Base-by-base conservation (phyloP, 2,329 filamentous ascomycete species). In the Penicillium sp. region DNA sequence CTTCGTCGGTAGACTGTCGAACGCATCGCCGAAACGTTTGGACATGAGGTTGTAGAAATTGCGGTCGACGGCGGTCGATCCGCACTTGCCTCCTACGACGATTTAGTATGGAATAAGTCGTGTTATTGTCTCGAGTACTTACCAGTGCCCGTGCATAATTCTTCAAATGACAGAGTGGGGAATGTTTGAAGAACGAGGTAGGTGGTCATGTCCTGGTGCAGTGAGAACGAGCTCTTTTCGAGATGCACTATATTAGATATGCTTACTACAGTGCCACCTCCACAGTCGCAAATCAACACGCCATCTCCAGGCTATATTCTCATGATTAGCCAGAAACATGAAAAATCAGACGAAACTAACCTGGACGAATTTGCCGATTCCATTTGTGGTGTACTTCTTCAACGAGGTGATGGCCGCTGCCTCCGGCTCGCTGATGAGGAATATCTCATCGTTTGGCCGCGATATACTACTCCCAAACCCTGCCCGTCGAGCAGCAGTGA, bases 51-150 rank as follows among this genome's bases (percentile, higher is more conserved):
- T 47, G 45, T 71, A 64, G 49, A 74, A 68, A 16, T 65, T 61
- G 1, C 70, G 62, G 52, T 74, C 71, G 14, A 74, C 64, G 9
- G 60, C 61, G 3, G 69, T 73, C 1, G 64, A 67, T 0, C 71
- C 71, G 47, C 65, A 68, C 59, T 73, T 74, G 8, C 59, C 68
- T 18, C 69, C 68, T 65, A 52, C 11, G 23, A 14, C 11, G 26
- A 18, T 24, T 28, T 4, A 54, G n/a, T 23, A 49, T 2, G 12
- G 28, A 33, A 33, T 4, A 33, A n/a, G n/a, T n/a, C n/a, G n/a
- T n/a, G 28, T 11, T 11, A 6, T 6, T 7, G 28, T 11, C 5
- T 33, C 5, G 28, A 12, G 9, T 33, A 53, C 59, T 16, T 21
- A 56, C 45, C 52, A 56, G 30, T 45, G 20, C 53, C 53, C 3